Base-by-base conservation (phyloP, 306 rosid species). In the Lathyrus aphaca region DNA sequence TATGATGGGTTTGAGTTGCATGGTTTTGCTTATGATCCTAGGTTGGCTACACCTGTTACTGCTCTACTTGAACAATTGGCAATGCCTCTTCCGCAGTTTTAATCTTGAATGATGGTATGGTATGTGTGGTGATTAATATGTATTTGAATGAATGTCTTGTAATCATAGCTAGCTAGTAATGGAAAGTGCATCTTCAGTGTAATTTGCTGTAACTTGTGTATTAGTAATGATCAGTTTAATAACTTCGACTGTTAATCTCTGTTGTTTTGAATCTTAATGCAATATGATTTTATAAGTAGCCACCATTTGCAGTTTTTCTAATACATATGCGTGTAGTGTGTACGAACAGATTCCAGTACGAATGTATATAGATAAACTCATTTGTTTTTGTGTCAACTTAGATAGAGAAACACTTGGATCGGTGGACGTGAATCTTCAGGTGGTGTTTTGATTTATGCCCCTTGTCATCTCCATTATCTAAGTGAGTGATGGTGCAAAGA, bases 11-110 rank as follows among this genome's bases (percentile, higher is more conserved):
- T 71, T 19, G 88, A 84, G 25, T 55, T 95, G 88, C 95, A 84
- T 77, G 96, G 91, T 38, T 89, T 89, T 77, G 93, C 96, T 12
- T 95, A 91, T 74, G 92, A 95, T 46, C 99, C 97, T 2, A 79
- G 78, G 6, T 83, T 95, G 17, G 92, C 96, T 1, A 89, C 96
- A 0, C 97, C 99, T 0, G 96, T 87, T 39, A 89, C 91, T 27
- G 86, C 74, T 16, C 82, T 95, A 4, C 88, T 95, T 40, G 92
- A 91, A 76, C 97, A 87, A 48, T 60, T 95, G 56, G 73, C 89
- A 84, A 8, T 71, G 83, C 14, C 92, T 89, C 1, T 91, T 84
- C 54, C 90, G 83, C 62, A 51, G 54, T 78, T 83, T 68, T 40
- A 75, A 38, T 39, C 7, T 37, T 13, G 29, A 32, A 19, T 62